These are phyloP conservation scores for Stagonosporopsis cucurbitacearum DNA, from an alignment of 2,329 filamentous ascomycete species.

Conservation along the genomic window DNA sequence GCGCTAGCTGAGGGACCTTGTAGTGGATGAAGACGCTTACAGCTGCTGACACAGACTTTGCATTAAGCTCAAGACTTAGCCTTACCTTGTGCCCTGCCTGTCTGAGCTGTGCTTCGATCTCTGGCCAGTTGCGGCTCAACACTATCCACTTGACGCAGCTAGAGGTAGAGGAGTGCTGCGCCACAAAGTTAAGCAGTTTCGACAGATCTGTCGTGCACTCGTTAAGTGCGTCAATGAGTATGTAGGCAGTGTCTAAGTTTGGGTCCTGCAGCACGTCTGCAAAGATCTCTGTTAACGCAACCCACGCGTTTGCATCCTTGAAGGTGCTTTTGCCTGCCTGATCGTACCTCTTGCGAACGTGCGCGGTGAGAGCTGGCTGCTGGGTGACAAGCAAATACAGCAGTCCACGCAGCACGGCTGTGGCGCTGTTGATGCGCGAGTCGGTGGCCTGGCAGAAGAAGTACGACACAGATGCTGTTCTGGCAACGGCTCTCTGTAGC, in stretches of 20 bases:
- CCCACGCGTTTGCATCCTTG: constrained; percentile 21
- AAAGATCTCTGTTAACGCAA: constrained; percentile 43
- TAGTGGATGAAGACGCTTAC: constrained; percentile 48
- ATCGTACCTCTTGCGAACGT: constrained; percentile 18
- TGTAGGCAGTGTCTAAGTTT: constrained; percentile 7
- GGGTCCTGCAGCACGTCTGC: constrained; percentile 51
- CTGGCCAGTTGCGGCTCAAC: constrained; percentile 16
- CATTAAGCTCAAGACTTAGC: constrained; percentile 40
- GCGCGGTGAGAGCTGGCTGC: constrained; percentile 12
- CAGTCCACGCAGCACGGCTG: constrained; percentile 53
- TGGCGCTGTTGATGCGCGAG: constrained; percentile 27
- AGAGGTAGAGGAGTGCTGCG: neutral
- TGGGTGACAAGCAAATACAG: constrained; percentile 51
- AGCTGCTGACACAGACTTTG: constrained; percentile 39
- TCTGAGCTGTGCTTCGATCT: constrained; percentile 24
- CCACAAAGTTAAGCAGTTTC: constrained; percentile 13
- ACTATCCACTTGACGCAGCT: constrained; percentile 18
- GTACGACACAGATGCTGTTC: constrained; percentile 26
- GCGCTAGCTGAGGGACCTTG: constrained; percentile 42
- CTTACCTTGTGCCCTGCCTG: constrained; percentile 21
- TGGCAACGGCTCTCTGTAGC: constrained; percentile 30
- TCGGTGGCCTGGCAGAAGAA: constrained; percentile 32
- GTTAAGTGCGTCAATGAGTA: constrained; percentile 25
- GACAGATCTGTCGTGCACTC: constrained; percentile 15
- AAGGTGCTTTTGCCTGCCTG: constrained; percentile 7